Conservation (phyloP, 2,329 filamentous ascomycete species). For the Furcasterigmium sp. region DNA sequence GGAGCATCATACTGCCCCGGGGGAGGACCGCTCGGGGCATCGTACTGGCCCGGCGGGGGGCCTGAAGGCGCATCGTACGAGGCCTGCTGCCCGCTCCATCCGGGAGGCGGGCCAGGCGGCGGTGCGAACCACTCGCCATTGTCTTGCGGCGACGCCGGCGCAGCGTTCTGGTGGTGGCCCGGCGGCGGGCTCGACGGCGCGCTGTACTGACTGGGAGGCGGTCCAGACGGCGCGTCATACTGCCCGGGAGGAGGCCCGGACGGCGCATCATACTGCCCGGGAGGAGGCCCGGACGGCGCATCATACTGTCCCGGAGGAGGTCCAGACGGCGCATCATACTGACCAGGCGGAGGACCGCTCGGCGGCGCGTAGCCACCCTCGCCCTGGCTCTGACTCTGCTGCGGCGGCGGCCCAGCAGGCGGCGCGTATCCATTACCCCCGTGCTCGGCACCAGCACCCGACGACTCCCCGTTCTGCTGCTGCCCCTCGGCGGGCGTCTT, state of each 20-base stretch:
- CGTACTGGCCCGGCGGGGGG: constrained; percentile 18
- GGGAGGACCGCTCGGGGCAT: constrained; percentile 15
- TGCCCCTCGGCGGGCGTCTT: constrained; percentile 17
- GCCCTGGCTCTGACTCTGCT: not conserved
- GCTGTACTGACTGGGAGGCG: constrained; percentile 20
- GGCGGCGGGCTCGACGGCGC: constrained; percentile 14
- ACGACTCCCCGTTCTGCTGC: constrained; percentile 13
- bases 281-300: constrained; percentile 14
- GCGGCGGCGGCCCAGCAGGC: constrained; percentile 17
- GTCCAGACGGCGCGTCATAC: constrained; percentile 25
- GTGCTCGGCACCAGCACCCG: constrained; percentile 1
- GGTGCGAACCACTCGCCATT: constrained; percentile 17
- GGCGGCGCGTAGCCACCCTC: constrained; percentile 13
- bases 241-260: constrained; percentile 23
- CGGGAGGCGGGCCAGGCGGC: constrained; percentile 19
- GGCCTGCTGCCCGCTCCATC: constrained; percentile 5
- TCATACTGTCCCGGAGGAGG: constrained; percentile 19
- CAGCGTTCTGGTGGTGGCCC: constrained; percentile 6
- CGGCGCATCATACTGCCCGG: constrained; percentile 27
- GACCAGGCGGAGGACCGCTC: constrained; percentile 12
- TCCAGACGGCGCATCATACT: constrained; percentile 24
- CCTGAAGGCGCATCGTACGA: constrained; percentile 14
- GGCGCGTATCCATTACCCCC: constrained; percentile 16
- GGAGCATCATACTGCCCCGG: constrained; percentile 27
- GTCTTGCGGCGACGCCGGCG: constrained; percentile 3